Base-by-base conservation (phyloP, 495 filamentous ascomycete species). In the Neurospora sp. region DNA sequence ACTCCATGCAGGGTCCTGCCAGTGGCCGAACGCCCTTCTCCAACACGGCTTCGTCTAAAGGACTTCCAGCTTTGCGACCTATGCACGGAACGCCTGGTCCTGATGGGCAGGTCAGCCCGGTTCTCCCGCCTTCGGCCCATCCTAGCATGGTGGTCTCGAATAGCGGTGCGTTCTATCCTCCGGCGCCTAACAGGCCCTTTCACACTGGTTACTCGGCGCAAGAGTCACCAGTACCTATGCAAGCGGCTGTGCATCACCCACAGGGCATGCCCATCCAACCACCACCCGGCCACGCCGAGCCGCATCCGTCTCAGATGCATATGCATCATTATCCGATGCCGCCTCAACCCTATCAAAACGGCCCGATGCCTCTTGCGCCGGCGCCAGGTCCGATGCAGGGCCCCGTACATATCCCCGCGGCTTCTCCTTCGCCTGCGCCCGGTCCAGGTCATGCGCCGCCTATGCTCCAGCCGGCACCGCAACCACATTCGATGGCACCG, bases 21-120 rank as follows among this genome's bases (percentile, higher is more conserved):
- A 38, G 40, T 37, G 72, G 70, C 37, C 75, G 78, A 9, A 78
- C 77, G 3, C 77, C 79, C 3, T 79, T 79, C 35, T 75, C 75
- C n/a, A 78, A 73, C 70, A 68, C 72, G 2, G 73, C 45, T 1
- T 38, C 74, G 20, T 53, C 72, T 68, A 80, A 79, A 39, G 75
- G 77, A 31, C 79, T 85, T 35, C 83, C 83, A 0, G 82, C 83
- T 0, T 68, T 85, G n/a, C 80, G 83, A n/a, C 83, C 83, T 18
- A 77, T 82, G 65, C 78, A 81, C 10, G 35, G 40, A 5, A 68
- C 78, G 2, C 74, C 78, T 4, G 69, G 68, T n/a, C 74, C 77
- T 7, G 80, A 81, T 73, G 73, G 73, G 6, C 77, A 79, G 38
- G 74, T 71, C 59, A 76, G 74, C 70, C 74, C 78, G 20, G 75